phyloP scores from a whole-genome alignment of 768 basidiomycete species.

The Mycena vitilis region DNA sequence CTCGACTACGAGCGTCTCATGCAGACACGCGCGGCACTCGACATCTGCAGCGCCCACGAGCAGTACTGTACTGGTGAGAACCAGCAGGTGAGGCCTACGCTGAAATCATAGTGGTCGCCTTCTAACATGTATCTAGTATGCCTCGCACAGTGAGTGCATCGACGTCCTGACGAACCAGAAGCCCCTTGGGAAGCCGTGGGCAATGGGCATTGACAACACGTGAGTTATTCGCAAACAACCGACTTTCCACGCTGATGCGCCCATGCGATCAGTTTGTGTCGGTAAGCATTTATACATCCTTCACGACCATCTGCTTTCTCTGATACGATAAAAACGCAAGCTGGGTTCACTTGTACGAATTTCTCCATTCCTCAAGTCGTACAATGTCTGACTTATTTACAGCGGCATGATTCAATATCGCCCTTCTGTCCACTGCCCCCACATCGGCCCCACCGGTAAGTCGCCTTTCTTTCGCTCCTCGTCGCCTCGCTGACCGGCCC shows the following conservation, averaged over 20 bases:
- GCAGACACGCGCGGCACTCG: conserved; percentile 7
- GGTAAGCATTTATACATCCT: background rate
- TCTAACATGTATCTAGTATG: background rate
- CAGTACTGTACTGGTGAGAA: conserved; percentile 14
- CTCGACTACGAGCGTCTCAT: conserved; percentile 6
- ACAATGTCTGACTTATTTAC: background rate
- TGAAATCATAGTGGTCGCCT: too few species aligned
- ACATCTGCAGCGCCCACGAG: background rate
- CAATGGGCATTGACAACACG: conserved; percentile 17
- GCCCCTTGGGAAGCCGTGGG: conserved; percentile 15
- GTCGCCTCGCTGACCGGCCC: background rate
- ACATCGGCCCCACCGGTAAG: background rate
- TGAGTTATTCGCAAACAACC: background rate
- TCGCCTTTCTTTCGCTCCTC: background rate
- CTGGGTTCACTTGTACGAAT: background rate
- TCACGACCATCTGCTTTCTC: background rate
- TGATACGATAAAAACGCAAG: too few species aligned
- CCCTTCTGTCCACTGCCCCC: conserved; percentile 14
- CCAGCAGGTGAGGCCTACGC: background rate
- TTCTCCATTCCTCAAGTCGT: background rate
- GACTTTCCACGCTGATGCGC: background rate
- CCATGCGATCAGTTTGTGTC: background rate
- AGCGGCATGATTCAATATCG: conserved; percentile 15
- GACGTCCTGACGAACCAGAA: conserved; percentile 2
- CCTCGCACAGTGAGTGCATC: conserved; percentile 7